phyloP scores from a whole-genome alignment of 805 yeast genomes.

The Candida sakaeoensis region DNA sequence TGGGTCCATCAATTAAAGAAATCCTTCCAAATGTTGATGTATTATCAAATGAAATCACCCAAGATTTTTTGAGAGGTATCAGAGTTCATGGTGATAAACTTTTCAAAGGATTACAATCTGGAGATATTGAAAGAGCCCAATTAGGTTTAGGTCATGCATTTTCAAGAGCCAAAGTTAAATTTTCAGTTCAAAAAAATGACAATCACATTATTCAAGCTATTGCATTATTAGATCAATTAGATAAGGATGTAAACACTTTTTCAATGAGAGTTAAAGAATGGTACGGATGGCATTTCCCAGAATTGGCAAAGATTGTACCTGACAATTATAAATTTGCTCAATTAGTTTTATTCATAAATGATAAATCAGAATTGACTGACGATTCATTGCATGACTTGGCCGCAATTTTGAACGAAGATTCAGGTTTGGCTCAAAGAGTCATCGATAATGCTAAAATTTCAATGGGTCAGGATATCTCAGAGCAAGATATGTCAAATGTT shows the following conservation, averaged over 20 bases:
- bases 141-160: slow-evolving; percentile 98
- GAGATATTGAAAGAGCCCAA: slow-evolving; percentile 97
- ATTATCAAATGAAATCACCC: slow-evolving; percentile 85
- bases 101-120: slow-evolving; percentile 86
- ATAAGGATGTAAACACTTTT: slow-evolving; percentile 96
- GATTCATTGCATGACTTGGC: slow-evolving; percentile 95
- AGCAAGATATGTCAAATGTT: slow-evolving; percentile 89
- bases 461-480: slow-evolving; percentile 98
- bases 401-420: slow-evolving; percentile 84
- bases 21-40: slow-evolving; percentile 84
- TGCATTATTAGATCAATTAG: slow-evolving; percentile 94
- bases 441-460: slow-evolving; percentile 95
- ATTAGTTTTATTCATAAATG: slow-evolving; percentile 76
- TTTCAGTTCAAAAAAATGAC: slow-evolving; percentile 96
- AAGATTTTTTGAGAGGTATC: slow-evolving; percentile 92
- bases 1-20: slow-evolving; percentile 97
- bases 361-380: slow-evolving; percentile 82
- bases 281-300: slow-evolving; percentile 99
- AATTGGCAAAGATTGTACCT: slow-evolving; percentile 84
- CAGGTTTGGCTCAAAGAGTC: slow-evolving; percentile 82
- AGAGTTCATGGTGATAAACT: slow-evolving; percentile 87
- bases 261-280: slow-evolving; percentile 97
- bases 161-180: slow-evolving; percentile 98
- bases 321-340: slow-evolving; percentile 86
- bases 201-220: slow-evolving; percentile 99